Evolutionary conservation across 1,284 basidiomycete genomes (phyloP).

Genomic region (Trichosporon sp.): DNA sequence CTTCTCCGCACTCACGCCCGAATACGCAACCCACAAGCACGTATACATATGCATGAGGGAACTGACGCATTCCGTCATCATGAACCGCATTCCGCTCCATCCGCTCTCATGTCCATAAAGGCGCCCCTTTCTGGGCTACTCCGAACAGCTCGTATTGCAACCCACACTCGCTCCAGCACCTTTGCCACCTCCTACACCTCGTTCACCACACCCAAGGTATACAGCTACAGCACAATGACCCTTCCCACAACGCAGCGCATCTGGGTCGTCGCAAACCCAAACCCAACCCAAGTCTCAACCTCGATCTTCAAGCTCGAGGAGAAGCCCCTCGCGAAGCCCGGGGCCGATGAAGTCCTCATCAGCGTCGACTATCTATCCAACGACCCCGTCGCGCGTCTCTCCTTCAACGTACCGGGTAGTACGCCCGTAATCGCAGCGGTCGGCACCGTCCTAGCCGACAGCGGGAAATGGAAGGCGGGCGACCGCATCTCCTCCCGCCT

Average conservation of each 20-base stretch:
- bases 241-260: constrained; percentile 17
- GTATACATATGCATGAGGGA: no score
- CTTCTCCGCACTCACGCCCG: no score
- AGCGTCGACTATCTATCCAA: constrained; percentile 30
- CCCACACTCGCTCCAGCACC: not conserved
- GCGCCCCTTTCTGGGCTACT: no score
- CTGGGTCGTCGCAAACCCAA: constrained; percentile 30
- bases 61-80: no score
- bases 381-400: constrained; percentile 33
- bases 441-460: constrained; percentile 27
- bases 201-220: not conserved
- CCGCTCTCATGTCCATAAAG: no score
- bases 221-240: constrained; percentile 6
- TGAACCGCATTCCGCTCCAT: no score
- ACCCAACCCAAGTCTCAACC: constrained; percentile 19
- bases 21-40: no score
- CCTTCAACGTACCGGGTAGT: constrained; percentile 22
- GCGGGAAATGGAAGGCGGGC: constrained; percentile 25
- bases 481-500: constrained; percentile 19
- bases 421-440: constrained; percentile 18
- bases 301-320: constrained; percentile 19
- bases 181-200: no score
- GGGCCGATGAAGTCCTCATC: constrained; percentile 30
- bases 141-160: no score
- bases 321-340: constrained; percentile 20